phyloP scores from a whole-genome alignment of 257 asterid genomes.

The Primulina eburnea region DNA sequence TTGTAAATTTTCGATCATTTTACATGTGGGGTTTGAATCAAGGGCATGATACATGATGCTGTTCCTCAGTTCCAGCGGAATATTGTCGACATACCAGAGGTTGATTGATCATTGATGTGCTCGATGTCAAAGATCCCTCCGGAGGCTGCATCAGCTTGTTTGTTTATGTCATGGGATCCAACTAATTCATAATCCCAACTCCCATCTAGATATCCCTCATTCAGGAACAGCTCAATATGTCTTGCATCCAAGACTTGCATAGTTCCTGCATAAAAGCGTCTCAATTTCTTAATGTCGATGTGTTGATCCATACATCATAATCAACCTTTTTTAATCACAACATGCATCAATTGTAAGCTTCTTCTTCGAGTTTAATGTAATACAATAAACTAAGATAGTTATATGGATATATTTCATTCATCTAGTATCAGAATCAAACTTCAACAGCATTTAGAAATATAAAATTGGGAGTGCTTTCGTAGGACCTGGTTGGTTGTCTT shows the following conservation, averaged over 20 bases:
- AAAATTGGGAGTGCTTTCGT: no score
- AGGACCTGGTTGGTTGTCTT: no score
- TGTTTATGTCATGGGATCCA: constrained; percentile 58
- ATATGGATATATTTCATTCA: not conserved
- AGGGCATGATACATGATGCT: not conserved
- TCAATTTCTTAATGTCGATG: constrained; percentile 2
- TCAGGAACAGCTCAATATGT: constrained; percentile 79
- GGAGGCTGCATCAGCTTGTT: constrained; percentile 62
- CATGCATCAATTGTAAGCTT: not conserved
- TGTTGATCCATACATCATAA: not conserved
- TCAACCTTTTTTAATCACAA: constrained; percentile 1
- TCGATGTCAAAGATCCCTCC: constrained; percentile 78
- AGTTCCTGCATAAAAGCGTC: constrained; percentile 59
- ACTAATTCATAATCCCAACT: constrained; percentile 70
- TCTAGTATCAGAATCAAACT: not conserved
- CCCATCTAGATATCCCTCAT: constrained; percentile 60
- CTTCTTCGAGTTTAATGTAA: not conserved
- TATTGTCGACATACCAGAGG: constrained; percentile 46
- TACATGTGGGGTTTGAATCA: not conserved
- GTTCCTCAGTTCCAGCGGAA: not conserved
- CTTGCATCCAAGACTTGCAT: constrained; percentile 96
- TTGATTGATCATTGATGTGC: constrained; percentile 66
- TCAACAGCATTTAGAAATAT: no score
- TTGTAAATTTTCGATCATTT: no score
- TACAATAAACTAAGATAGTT: not conserved